Evolutionary conservation across 1,139 yeast genomes (phyloP).

Genomic region (Suhomyces yuchorum): DNA sequence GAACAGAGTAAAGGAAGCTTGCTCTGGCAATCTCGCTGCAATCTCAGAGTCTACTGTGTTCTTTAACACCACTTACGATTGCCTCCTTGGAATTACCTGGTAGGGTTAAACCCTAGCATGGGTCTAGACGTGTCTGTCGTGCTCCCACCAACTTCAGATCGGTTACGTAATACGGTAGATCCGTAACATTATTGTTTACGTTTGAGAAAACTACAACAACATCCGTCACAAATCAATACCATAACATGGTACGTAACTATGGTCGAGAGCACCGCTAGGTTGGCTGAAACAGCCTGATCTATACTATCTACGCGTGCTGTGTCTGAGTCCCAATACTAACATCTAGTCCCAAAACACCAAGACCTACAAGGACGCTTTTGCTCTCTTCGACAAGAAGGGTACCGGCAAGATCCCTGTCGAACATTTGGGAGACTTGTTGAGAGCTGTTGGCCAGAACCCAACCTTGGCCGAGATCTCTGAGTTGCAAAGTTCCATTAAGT

Average conservation of each 20-base stretch:
- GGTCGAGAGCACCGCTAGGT: neutral
- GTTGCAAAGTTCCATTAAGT: conserved; percentile 54
- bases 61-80: too few relatives aligned
- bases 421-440: conserved; percentile 85
- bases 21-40: neutral
- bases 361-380: conserved; percentile 95
- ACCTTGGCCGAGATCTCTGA: conserved; percentile 86
- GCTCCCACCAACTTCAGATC: conserved; percentile 1
- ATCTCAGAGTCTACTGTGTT: too few relatives aligned
- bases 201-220: conserved; percentile 8
- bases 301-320: neutral
- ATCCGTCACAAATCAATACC: conserved; percentile 3
- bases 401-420: conserved; percentile 90
- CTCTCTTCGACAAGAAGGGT: conserved; percentile 94
- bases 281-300: neutral
- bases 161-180: conserved; percentile 8
- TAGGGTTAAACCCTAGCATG: too few relatives aligned
- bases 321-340: conserved; percentile 10
- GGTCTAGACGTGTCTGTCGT: neutral
- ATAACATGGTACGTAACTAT: conserved; percentile 7
- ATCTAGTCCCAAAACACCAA: conserved; percentile 54
- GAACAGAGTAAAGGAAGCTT: neutral
- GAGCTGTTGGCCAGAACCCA: conserved; percentile 99
- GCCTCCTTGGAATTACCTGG: too few relatives aligned
- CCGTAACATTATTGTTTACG: conserved; percentile 11